Evolutionary conservation across 2,329 filamentous ascomycete species (phyloP), one percentile per base, ranked within the genome.

Genomic region (Taxawa tesnikishii): DNA sequence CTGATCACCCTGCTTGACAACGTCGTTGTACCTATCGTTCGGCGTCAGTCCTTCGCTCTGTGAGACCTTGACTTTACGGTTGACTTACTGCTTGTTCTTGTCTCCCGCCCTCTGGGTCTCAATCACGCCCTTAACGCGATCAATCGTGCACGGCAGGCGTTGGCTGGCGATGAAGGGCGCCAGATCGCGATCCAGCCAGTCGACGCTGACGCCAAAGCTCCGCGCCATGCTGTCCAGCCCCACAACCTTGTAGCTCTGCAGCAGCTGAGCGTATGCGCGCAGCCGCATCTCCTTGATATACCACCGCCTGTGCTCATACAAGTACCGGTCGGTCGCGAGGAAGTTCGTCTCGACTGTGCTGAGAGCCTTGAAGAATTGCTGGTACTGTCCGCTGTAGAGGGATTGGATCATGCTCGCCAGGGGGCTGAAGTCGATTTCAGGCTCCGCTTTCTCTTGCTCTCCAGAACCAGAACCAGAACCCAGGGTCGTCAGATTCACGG

Each of bases 201-300:
- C 88, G 11, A 98, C 83, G 3, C 83, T 90, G 39, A 98, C 88
- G 34, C 90, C 90, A 64, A 98, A 98, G 57, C 93, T 88, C 43
- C 76, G 81, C 13, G 90, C 90, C 88, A 98, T 98, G 62, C 83
- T 94, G 58, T 84, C 80, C 43, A 98, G 68, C n/a, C 88, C 85
- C 21, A 98, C 90, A 8, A 98, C 84, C 29, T 88, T 80, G 64
- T 98, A 98, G 54, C 84, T 94, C 66, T 96, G 90, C 26, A 98
- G 72, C 25, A 98, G 73, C 65, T 98, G 90, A 59, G 94, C 84
- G 64, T 98, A 98, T 21, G 84, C 88, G 37, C 88, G 79, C 43
- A 96, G 73, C 36, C 90, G 79, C 90, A 98, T 98, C 69, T 98
- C 90, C 31, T 90, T 81, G 47, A 98, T 88, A 56, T 90, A 96